Percentiles rank a stretch among this genome's conserved stretches.
Evolutionary conservation across 495 filamentous ascomycete genomes (phyloP).

Genomic region (Pseudevernia furfuracea): DNA sequence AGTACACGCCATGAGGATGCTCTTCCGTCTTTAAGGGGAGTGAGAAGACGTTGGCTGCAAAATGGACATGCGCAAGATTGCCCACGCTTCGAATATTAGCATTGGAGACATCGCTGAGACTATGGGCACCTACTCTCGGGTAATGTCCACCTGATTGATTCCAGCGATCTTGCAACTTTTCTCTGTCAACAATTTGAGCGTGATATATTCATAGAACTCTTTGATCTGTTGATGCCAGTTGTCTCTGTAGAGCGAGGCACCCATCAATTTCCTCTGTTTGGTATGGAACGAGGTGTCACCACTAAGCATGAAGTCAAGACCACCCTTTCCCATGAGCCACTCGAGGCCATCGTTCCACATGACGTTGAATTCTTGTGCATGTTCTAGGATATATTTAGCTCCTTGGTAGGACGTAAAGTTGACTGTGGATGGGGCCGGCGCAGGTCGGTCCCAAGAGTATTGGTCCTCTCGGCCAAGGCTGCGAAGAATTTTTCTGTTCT

Average conservation of each 20-base stretch:
- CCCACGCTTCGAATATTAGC: conserved; percentile 44
- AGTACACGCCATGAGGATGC: conserved; percentile 63
- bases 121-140: conserved; percentile 49
- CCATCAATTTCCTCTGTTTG: conserved; percentile 39
- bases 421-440: conserved; percentile 36
- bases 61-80: conserved; percentile 64
- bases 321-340: conserved; percentile 48
- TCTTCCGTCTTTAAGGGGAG: conserved; percentile 66
- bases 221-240: conserved; percentile 46
- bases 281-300: conserved; percentile 41
- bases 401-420: conserved; percentile 54
- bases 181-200: conserved; percentile 53
- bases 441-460: conserved; percentile 63
- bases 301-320: conserved; percentile 49
- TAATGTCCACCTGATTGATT: conserved; percentile 64
- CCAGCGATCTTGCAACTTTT: conserved; percentile 53
- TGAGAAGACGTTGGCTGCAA: conserved; percentile 63
- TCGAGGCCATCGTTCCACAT: conserved; percentile 52
- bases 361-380: conserved; percentile 55
- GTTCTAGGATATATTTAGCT: conserved; percentile 55
- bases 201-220: conserved; percentile 53
- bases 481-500: conserved; percentile 68
- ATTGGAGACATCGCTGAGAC: background rate
- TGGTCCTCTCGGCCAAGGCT: conserved; percentile 60
- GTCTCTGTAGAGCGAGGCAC: conserved; percentile 39